Percentiles rank a stretch among this genome's conserved stretches.
Conservation (phyloP, 805 yeast genomes). For the Pichia sporocuriosa region DNA sequence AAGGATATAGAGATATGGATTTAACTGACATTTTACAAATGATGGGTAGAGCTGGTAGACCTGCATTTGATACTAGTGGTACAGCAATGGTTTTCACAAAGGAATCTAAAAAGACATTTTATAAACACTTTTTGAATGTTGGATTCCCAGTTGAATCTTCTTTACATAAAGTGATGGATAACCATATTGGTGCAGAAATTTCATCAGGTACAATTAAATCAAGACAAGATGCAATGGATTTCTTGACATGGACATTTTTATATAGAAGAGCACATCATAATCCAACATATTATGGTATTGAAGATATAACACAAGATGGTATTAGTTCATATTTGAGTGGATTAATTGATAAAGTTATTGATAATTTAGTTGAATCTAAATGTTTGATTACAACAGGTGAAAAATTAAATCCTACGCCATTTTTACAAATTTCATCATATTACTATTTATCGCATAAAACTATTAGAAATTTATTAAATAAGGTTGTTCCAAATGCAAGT, state of each 20-base stretch:
- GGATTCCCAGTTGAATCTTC: constrained; percentile 84
- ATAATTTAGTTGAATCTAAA: constrained; percentile 60
- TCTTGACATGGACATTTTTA: constrained; percentile 69
- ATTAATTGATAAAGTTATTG: constrained; percentile 63
- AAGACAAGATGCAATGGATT: constrained; percentile 66
- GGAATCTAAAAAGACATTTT: constrained; percentile 66
- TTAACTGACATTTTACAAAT: constrained; percentile 73
- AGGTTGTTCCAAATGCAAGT: constrained; percentile 37
- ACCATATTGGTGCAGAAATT: constrained; percentile 78
- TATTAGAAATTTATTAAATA: constrained; percentile 57
- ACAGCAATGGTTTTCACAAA: constrained; percentile 71
- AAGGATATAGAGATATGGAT: constrained; percentile 74
- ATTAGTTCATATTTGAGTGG: constrained; percentile 51
- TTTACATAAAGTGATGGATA: constrained; percentile 66
- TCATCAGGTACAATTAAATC: constrained; percentile 60
- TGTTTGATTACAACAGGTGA: constrained; percentile 56
- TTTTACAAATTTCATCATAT: constrained; percentile 77
- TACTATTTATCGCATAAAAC: constrained; percentile 92
- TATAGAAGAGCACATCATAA: constrained; percentile 70
- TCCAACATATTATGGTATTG: constrained; percentile 71
- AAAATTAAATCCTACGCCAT: constrained; percentile 62
- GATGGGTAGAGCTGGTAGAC: constrained; percentile 86
- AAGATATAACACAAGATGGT: constrained; percentile 50
- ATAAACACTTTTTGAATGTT: constrained; percentile 68
- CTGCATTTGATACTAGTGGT: constrained; percentile 74